A percentile compares a stretch with the other conserved stretches of the same genome.
phyloP scores from a whole-genome alignment of 2,329 filamentous ascomycete species.

The Metarhizium rileyi region DNA sequence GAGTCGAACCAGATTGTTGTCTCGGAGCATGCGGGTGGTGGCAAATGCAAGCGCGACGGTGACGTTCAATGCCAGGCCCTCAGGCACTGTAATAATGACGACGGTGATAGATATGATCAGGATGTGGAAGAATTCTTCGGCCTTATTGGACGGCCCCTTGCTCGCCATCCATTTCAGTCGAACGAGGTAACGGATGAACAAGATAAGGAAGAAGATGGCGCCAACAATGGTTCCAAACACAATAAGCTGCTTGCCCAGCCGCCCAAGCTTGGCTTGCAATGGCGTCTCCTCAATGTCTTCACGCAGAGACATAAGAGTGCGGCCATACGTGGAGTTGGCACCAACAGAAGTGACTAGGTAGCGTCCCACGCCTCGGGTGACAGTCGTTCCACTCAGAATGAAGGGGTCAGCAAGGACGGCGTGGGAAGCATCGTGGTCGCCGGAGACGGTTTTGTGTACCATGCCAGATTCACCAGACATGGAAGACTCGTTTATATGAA shows the following conservation, averaged over 20 bases:
- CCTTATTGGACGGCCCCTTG: slow-evolving; percentile 36
- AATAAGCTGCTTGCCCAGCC: slow-evolving; percentile 65
- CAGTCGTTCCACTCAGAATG: slow-evolving; percentile 69
- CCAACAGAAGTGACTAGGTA: slow-evolving; percentile 70
- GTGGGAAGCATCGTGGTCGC: slow-evolving; percentile 50
- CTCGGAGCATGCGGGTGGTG: slow-evolving; percentile 52
- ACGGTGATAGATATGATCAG: slow-evolving; percentile 50
- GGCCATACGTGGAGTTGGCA: slow-evolving; percentile 64
- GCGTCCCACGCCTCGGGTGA: slow-evolving; percentile 64
- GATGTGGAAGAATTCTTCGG: slow-evolving; percentile 47
- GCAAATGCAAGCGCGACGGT: slow-evolving; percentile 53
- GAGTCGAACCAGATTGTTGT: slow-evolving; percentile 52
- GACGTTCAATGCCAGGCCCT: slow-evolving; percentile 51
- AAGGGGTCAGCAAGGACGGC: slow-evolving; percentile 57
- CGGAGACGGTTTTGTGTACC: slow-evolving; percentile 51
- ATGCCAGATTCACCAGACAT: slow-evolving; percentile 68
- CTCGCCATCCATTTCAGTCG: slow-evolving; percentile 22
- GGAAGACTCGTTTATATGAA: slow-evolving; percentile 64
- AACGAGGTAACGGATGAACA: slow-evolving; percentile 30
- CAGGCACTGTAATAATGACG: slow-evolving; percentile 50
- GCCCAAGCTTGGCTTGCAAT: slow-evolving; percentile 66
- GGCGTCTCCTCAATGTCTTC: slow-evolving; percentile 71
- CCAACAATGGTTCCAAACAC: slow-evolving; percentile 31
- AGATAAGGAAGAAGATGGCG: slow-evolving; percentile 30
- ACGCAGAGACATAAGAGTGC: slow-evolving; percentile 68